These are phyloP conservation scores for Penicillium psychrosexuale DNA, from an alignment of 2,329 filamentous ascomycete species.

Conservation along the genomic window DNA sequence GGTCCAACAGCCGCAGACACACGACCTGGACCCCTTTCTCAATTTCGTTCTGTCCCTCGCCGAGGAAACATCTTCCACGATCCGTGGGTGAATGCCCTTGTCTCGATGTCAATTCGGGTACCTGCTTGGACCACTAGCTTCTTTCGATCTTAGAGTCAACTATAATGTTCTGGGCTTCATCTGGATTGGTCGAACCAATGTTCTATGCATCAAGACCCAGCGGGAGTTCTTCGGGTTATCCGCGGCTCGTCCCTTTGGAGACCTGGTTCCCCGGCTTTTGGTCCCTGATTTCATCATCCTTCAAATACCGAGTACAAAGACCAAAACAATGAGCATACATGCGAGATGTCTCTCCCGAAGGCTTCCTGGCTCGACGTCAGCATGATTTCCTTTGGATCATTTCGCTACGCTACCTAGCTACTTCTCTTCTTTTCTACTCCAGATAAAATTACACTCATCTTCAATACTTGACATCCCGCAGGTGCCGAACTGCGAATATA, in stretches of 20 bases:
- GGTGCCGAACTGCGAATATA: neutral
- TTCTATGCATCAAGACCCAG: conserved; percentile 26
- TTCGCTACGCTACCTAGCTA: neutral
- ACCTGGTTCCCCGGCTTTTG: neutral
- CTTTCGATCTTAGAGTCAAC: neutral
- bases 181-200: conserved; percentile 10
- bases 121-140: neutral
- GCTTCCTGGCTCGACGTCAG: conserved; percentile 32
- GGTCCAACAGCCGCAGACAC: neutral
- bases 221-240: conserved; percentile 12
- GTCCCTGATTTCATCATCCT: neutral
- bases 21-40: neutral
- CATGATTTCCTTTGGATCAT: conserved; percentile 24
- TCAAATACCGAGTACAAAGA: neutral
- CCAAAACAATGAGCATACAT: neutral
- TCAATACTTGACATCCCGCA: neutral
- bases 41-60: neutral
- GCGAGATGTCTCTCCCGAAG: conserved; percentile 4
- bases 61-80: conserved; percentile 10
- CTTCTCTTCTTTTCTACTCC: neutral
- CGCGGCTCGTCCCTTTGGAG: conserved; percentile 1
- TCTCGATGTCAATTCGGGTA: neutral
- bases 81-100: conserved; percentile 11
- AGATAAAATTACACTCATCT: neutral
- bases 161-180: conserved; percentile 2